Conservation (phyloP, 2,329 filamentous ascomycete species). For the Fonsecaea erecta region DNA sequence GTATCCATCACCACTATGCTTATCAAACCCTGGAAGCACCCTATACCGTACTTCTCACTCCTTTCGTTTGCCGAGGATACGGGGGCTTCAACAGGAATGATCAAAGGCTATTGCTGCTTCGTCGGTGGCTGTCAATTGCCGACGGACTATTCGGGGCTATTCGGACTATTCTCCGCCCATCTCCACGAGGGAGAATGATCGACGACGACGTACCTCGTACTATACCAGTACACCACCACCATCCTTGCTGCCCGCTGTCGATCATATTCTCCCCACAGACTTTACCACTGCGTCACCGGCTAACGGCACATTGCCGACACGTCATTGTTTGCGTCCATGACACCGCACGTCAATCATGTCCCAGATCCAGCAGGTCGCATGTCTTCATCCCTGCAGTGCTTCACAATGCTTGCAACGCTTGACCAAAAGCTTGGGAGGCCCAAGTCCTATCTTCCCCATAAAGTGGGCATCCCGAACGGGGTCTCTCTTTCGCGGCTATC, state of each 20-base stretch:
- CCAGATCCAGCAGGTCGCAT: conserved; percentile 3
- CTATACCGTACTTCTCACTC: too few species aligned
- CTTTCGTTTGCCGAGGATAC: too few species aligned
- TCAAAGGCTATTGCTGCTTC: not conserved
- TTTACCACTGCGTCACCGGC: not conserved
- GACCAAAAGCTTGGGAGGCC: conserved; percentile 5
- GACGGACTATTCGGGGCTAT: not conserved
- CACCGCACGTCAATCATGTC: conserved; percentile 2
- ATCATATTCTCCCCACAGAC: not conserved
- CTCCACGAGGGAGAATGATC: not conserved
- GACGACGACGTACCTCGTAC: not conserved
- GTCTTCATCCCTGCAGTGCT: not conserved
- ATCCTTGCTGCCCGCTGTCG: not conserved
- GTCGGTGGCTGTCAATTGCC: not conserved
- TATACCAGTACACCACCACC: not conserved
- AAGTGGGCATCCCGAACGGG: not conserved
- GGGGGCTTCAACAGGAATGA: not conserved
- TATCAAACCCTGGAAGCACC: too few species aligned
- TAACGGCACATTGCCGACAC: not conserved
- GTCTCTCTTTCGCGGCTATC: not conserved
- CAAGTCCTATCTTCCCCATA: not conserved
- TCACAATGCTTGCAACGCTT: conserved; percentile 7
- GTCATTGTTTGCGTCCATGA: not conserved
- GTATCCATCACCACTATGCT: too few species aligned
- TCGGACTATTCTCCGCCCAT: not conserved